These are phyloP conservation scores for Pseudopyrenochaeta lycopersici DNA, from an alignment of 2,329 filamentous ascomycete genomes.

Conservation along the genomic window DNA sequence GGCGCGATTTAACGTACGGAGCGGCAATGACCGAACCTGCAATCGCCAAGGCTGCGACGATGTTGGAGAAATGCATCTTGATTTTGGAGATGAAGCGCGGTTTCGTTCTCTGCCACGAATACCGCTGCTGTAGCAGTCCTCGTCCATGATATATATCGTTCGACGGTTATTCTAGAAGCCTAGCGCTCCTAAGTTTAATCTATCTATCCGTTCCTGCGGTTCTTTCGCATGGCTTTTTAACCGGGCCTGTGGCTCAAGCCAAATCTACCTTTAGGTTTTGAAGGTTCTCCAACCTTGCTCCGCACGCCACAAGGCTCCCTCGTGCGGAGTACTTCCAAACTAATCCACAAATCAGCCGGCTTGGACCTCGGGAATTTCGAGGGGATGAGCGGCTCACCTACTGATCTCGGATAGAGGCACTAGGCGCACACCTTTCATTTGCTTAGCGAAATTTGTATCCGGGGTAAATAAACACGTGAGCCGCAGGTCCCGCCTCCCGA, in stretches of 20 bases:
- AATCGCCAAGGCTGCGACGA: conserved; percentile 33
- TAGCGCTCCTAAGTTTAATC: conserved; percentile 17
- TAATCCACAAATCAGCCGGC: conserved; percentile 34
- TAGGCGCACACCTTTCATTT: conserved; percentile 8
- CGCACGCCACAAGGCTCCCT: too few relatives aligned
- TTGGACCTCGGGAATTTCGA: conserved; percentile 26
- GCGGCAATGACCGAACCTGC: conserved; percentile 31
- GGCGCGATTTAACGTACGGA: conserved; percentile 9
- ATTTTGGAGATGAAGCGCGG: conserved; percentile 3
- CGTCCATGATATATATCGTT: conserved; percentile 20
- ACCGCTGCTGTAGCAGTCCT: background rate
- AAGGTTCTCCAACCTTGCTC: conserved; percentile 1
- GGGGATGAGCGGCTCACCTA: conserved; percentile 2
- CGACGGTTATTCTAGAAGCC: conserved; percentile 29
- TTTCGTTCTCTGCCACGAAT: conserved; percentile 13
- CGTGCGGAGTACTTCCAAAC: conserved; percentile 14
- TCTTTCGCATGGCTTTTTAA: conserved; percentile 21
- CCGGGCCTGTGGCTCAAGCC: conserved; percentile 23
- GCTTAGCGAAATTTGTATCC: conserved; percentile 17
- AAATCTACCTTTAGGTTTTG: conserved; percentile 5
- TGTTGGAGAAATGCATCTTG: conserved; percentile 38
- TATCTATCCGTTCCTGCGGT: conserved; percentile 18
- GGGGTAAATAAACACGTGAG: conserved; percentile 21
- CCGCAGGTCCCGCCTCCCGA: conserved; percentile 23
- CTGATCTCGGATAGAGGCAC: conserved; percentile 18